A percentile compares a stretch with the other conserved stretches of the same genome.
Evolutionary conservation across 2,329 filamentous ascomycete genomes (phyloP).

Genomic region (Fusarium anguioides): DNA sequence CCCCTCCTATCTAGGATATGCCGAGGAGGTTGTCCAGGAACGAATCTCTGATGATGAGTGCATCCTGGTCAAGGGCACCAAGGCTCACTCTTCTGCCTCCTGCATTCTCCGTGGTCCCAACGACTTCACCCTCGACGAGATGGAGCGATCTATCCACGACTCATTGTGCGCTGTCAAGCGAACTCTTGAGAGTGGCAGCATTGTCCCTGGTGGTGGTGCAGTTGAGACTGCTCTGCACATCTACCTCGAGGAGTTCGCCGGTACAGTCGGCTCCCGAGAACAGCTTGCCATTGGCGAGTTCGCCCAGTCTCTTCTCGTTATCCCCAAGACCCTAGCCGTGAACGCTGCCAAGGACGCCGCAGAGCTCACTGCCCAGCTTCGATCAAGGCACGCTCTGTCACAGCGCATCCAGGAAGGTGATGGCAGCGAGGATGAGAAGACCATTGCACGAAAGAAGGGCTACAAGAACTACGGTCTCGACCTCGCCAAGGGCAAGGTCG

Average conservation of each 20-base stretch:
- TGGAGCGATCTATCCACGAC: conserved; percentile 98
- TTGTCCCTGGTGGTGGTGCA: conserved; percentile 95
- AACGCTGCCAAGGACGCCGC: conserved; percentile 97
- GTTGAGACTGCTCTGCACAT: conserved; percentile 99
- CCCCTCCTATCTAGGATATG: conserved; percentile 85
- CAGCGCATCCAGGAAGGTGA: conserved; percentile 92
- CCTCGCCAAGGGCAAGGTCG: conserved; percentile 86
- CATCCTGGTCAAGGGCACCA: conserved; percentile 95
- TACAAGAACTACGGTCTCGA: conserved; percentile 99
- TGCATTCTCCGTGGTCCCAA: conserved; percentile 96
- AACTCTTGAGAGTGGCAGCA: conserved; percentile 94
- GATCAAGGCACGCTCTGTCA: conserved; percentile 91
- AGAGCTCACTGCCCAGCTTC: conserved; percentile 94
- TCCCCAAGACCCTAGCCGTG: conserved; percentile 95
- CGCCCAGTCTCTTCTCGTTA: conserved; percentile 90
- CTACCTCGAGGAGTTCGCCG: conserved; percentile 98
- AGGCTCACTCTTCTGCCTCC: conserved; percentile 91
- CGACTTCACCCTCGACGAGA: conserved; percentile 97
- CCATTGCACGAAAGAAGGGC: conserved; percentile 90
- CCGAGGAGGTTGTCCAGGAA: conserved; percentile 97
- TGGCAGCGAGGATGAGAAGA: conserved; percentile 86
- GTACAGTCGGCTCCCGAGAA: conserved; percentile 95
- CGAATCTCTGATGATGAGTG: conserved; percentile 99
- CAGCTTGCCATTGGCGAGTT: conserved; percentile 99
- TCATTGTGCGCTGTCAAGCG: conserved; percentile 97